phyloP scores from a whole-genome alignment of 805 yeast genomes.

The Metschnikowia matae region DNA sequence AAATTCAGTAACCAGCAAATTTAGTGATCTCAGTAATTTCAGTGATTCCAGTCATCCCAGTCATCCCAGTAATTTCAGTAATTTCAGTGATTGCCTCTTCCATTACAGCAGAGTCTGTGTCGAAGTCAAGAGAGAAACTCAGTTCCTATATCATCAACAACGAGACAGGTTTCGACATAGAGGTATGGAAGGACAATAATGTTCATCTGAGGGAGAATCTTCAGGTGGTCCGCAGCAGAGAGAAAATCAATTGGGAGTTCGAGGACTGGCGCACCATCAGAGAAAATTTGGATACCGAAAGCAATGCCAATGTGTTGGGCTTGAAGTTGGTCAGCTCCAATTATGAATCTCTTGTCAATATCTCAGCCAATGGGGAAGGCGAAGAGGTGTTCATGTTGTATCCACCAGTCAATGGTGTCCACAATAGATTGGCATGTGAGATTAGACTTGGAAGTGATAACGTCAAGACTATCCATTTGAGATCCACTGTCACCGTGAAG shows the following conservation, averaged over 20 bases:
- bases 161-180: conserved; percentile 80
- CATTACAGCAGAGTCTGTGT: conserved; percentile 48
- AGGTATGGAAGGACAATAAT: conserved; percentile 60
- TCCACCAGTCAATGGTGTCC: conserved; percentile 61
- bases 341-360: conserved; percentile 49
- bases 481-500: conserved; percentile 67
- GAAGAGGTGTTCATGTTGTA: conserved; percentile 66
- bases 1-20: no score
- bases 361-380: conserved; percentile 78
- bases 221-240: conserved; percentile 44
- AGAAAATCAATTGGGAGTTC: conserved; percentile 76
- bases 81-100: conserved; percentile 56
- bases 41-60: no score
- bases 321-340: conserved; percentile 54
- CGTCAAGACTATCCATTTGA: conserved; percentile 70
- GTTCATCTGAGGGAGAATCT: conserved; percentile 37
- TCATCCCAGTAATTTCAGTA: no score
- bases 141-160: conserved; percentile 79
- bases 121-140: conserved; percentile 69
- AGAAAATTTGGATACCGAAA: conserved; percentile 69
- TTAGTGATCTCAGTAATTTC: no score
- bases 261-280: conserved; percentile 90
- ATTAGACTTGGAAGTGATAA: conserved; percentile 67
- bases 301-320: conserved; percentile 57
- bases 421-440: conserved; percentile 71